Conservation (phyloP, 1,284 basidiomycete species). For the Ustilago crameri region DNA sequence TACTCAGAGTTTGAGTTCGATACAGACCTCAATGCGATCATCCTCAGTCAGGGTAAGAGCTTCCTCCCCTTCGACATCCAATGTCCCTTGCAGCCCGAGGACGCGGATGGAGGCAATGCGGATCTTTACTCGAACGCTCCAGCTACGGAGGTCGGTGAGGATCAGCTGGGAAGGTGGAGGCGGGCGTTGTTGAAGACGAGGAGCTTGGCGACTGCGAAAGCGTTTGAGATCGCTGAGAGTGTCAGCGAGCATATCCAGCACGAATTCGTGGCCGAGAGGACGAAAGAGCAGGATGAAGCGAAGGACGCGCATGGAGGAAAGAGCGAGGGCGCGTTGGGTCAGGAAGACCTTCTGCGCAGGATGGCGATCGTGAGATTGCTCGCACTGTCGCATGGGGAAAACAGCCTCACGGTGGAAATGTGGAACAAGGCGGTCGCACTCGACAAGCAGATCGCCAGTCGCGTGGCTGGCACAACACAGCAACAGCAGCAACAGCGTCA, state of each 20-base stretch:
- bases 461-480: constrained; percentile 12
- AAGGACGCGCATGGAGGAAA: constrained; percentile 24
- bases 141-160: constrained; percentile 16
- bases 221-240: constrained; percentile 53
- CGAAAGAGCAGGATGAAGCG: constrained; percentile 24
- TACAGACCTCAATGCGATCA: constrained; percentile 77
- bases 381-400: constrained; percentile 42
- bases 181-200: constrained; percentile 30
- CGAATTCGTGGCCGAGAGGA: constrained; percentile 59
- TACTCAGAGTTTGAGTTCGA: constrained; percentile 80
- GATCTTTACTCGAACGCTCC: constrained; percentile 14
- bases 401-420: constrained; percentile 36
- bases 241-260: constrained; percentile 61
- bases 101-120: not conserved
- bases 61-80: constrained; percentile 66
- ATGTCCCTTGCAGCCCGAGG: constrained; percentile 27
- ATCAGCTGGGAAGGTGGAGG: constrained; percentile 28
- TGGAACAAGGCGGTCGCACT: constrained; percentile 51
- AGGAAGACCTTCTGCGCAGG: constrained; percentile 57
- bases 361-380: constrained; percentile 55
- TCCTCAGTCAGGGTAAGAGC: constrained; percentile 75
- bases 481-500: constrained; percentile 23
- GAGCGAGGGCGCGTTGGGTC: constrained; percentile 24
- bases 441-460: constrained; percentile 26
- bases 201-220: constrained; percentile 36